Base-by-base conservation (phyloP, 805 yeast genomes). In the Candida vartiovaarae region DNA sequence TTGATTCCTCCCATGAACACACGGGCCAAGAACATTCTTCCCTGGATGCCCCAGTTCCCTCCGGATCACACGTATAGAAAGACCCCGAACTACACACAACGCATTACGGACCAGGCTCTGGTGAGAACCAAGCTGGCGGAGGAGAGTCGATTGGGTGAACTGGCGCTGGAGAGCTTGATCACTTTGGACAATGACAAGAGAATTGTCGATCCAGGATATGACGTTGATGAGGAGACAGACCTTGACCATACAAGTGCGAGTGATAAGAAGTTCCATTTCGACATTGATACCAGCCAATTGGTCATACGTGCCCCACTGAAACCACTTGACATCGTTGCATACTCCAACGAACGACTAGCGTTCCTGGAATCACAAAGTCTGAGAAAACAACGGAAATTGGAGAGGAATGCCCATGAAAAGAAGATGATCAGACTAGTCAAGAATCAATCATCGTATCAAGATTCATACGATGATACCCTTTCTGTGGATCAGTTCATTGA, bases 11-110 rank as follows among this genome's bases (percentile, higher is more conserved):
- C 81, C 32, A 60, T 65, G 1, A 65, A 68, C 24, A 57, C 61
- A 27, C 51, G 61, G 32, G 66, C 65, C 39, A 57, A 60, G 5
- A 76, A 77, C 46, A 72, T 86, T 6, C 95, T 95, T 0, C 57
- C 66, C 5, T 89, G 89, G 81, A 66, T 91, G 53, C 99, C 99
- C 0, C 78, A 79, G 9, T 70, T 91, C 28, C 99, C 99, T 1
- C 96, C 98, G 0, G 95, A 88, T 55, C 95, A 90, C 62, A 91
- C 98, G 0, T 91, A 84, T 60, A 80, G 78, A 61, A 75, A 80
- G 44, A 84, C 96, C 0, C 84, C 95, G 0, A 72, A 73, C 49
- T 89, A 69, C 59, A 72, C 80, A 44, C 68, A 76, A 25, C 70
- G 81, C 23, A 64, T 80, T 11, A 75, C 80, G 2, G 91, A 87